Evolutionary conservation across 176 grass and related monocot species (phyloP).

Genomic region (Miscanthus lutarioriparius): DNA sequence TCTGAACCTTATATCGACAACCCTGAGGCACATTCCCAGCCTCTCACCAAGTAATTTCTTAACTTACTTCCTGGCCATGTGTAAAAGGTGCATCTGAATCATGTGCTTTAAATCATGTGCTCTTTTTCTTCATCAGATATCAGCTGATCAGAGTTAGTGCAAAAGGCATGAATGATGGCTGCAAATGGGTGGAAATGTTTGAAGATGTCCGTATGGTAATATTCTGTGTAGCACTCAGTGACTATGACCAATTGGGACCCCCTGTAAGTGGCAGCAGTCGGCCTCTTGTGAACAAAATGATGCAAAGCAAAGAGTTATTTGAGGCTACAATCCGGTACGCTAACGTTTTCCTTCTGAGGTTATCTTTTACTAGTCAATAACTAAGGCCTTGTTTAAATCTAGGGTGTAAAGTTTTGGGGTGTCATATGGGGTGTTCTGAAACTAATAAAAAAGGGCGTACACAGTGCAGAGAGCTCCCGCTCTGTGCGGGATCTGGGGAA

Average conservation of each 20-base stretch:
- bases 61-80: not conserved
- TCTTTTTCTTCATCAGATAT: conserved; percentile 50
- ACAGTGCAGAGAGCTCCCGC: too few relatives aligned
- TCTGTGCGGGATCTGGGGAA: too few relatives aligned
- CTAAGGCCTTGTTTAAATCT: too few relatives aligned
- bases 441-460: too few relatives aligned
- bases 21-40: conserved; percentile 68
- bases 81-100: not conserved
- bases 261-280: conserved; percentile 36
- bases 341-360: not conserved
- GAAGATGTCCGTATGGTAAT: conserved; percentile 91
- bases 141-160: conserved; percentile 88
- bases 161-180: conserved; percentile 90
- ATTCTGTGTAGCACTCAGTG: conserved; percentile 77
- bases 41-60: conserved; percentile 73
- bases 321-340: conserved; percentile 76
- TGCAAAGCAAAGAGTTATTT: conserved; percentile 84
- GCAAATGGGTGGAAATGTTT: conserved; percentile 99
- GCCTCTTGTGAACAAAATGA: conserved; percentile 85
- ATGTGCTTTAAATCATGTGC: not conserved
- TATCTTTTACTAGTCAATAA: not conserved
- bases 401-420: too few relatives aligned
- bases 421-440: too few relatives aligned
- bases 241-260: conserved; percentile 73
- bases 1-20: conserved; percentile 92